These are phyloP conservation scores for Microdochium bolleyi DNA, from an alignment of 2,329 filamentous ascomycete genomes.

Conservation along the genomic window DNA sequence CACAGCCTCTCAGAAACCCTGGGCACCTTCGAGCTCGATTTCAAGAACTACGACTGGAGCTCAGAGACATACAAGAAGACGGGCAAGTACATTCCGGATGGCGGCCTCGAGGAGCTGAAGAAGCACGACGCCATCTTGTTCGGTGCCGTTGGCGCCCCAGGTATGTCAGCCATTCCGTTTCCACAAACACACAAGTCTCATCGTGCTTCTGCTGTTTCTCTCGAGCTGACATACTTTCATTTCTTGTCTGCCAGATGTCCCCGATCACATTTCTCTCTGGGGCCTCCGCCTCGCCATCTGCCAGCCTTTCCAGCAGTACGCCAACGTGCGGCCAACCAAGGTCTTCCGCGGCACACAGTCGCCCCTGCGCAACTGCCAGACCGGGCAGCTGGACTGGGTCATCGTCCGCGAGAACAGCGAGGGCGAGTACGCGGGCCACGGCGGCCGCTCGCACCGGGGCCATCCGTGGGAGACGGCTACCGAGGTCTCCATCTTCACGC, in stretches of 20 bases:
- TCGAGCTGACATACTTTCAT: slow-evolving; percentile 56
- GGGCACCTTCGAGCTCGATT: slow-evolving; percentile 51
- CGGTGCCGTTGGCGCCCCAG: slow-evolving; percentile 54
- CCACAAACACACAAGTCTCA: neutral
- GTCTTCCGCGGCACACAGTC: slow-evolving; percentile 53
- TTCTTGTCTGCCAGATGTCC: slow-evolving; percentile 56
- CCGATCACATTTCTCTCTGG: slow-evolving; percentile 61
- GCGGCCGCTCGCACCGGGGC: slow-evolving; percentile 51
- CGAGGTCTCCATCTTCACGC: slow-evolving; percentile 56
- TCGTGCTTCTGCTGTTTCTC: neutral
- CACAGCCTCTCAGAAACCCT: slow-evolving; percentile 42
- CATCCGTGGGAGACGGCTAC: slow-evolving; percentile 53
- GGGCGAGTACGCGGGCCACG: slow-evolving; percentile 59
- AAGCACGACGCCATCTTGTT: slow-evolving; percentile 53
- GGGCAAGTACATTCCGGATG: slow-evolving; percentile 57
- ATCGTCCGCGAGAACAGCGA: slow-evolving; percentile 61
- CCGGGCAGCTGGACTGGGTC: slow-evolving; percentile 55
- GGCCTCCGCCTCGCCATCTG: slow-evolving; percentile 56
- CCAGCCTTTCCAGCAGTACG: slow-evolving; percentile 57
- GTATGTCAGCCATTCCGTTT: slow-evolving; percentile 9
- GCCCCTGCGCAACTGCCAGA: slow-evolving; percentile 41
- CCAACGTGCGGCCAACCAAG: slow-evolving; percentile 56
- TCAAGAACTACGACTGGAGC: slow-evolving; percentile 59
- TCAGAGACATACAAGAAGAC: slow-evolving; percentile 58
- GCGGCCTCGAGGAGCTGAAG: slow-evolving; percentile 41